Percentiles rank a stretch among this genome's conserved stretches.
phyloP scores from a whole-genome alignment of 495 filamentous ascomycete genomes.

The Clohesyomyces aquaticus region DNA sequence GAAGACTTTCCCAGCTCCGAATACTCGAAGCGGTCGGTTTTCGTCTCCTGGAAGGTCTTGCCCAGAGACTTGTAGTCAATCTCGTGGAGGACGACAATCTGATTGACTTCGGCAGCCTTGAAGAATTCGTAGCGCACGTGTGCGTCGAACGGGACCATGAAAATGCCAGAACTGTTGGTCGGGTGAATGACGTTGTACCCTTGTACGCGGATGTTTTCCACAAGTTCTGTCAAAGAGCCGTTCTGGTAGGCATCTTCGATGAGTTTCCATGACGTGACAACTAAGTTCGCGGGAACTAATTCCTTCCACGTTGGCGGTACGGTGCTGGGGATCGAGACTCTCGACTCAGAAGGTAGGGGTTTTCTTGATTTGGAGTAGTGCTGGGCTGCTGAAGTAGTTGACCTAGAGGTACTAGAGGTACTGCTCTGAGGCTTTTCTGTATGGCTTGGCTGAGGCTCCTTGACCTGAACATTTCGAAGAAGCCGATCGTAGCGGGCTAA shows the following conservation, averaged over 20 bases:
- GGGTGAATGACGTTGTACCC: constrained; percentile 7
- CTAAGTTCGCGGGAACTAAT: background rate
- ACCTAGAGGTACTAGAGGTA: background rate
- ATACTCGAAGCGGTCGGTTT: no score
- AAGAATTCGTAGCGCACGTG: background rate
- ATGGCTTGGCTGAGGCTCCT: background rate
- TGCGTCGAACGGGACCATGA: background rate
- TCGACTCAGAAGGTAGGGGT: no score
- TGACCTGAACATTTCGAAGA: background rate
- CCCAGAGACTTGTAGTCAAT: background rate
- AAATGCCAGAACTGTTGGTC: background rate
- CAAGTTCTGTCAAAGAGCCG: background rate
- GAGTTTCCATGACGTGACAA: background rate
- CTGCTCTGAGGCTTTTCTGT: background rate
- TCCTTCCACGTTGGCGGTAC: no score
- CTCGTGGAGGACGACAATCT: constrained; percentile 1
- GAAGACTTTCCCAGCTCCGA: no score
- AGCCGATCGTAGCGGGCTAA: constrained; percentile 7
- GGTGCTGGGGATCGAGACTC: no score
- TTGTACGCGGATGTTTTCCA: background rate
- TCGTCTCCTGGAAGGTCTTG: no score
- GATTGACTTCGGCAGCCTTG: background rate
- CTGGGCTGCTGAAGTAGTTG: background rate
- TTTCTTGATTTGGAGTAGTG: no score
- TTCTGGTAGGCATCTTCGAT: background rate